Base-by-base conservation (phyloP, 768 basidiomycete genomes). In the Kwoniella bestiolae region DNA sequence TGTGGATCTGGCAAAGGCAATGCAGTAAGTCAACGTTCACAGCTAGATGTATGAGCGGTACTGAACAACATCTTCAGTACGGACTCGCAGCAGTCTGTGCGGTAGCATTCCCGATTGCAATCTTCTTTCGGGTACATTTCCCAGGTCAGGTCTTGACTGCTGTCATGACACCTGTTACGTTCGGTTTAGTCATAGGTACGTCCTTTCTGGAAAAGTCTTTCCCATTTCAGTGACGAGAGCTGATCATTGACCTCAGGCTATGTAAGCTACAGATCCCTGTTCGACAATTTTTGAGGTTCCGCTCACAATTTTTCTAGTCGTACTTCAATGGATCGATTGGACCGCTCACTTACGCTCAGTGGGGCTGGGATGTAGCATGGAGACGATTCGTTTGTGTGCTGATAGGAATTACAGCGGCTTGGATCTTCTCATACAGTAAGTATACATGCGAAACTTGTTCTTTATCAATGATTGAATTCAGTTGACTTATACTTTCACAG, bases 101-200 rank as follows among this genome's bases (percentile, higher is more conserved):
- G 3, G 86, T 91, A 2, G 87, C 86, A 60, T 90, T 89, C 73
- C 91, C 91, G 0, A 83, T 89, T 69, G 85, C 91, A 71, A 88
- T 88, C 77, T 90, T 86, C 71, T 83, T 85, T n/a, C 83, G 88
- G 50, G 78, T 91, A 21, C 90, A 91, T 79, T 90, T 86, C 84
- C 89, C 91, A 0, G 87, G 86, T 9, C 84, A 87, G 1, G 88
- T 89, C 0, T 86, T 91, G 84, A 87, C 86, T n/a, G 87, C 87
- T 57, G 82, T 90, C 31, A 70, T 82, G 62, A 73, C 73, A 11
- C 68, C 73, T n/a, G 72, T 80, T 0, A 75, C 79, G 0, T 71
- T 76, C 25, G 73, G 61, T 14, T 57, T 80, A 45, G 76, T 78
- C 26, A 61, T 79, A 8, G 75, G 75, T 55, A 65, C 73, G 64